These are phyloP conservation scores for Kwoniella shandongensis DNA, from an alignment of 768 basidiomycete species.

Conservation along the genomic window DNA sequence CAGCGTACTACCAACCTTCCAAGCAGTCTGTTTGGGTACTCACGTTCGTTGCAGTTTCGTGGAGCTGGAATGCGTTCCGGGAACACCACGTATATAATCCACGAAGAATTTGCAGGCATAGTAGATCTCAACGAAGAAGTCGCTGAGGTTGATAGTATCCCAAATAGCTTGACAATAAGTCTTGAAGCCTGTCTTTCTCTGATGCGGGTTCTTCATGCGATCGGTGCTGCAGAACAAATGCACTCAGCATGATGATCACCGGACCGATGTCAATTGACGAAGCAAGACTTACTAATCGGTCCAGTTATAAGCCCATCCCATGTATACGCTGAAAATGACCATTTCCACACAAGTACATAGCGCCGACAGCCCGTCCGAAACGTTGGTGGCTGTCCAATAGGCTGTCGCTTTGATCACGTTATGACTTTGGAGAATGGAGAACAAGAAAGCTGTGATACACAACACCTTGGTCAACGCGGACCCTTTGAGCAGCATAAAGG, in stretches of 20 bases:
- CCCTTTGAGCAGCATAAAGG: background rate
- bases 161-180: constrained; percentile 41
- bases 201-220: constrained; percentile 22
- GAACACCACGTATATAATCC: constrained; percentile 54
- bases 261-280: background rate
- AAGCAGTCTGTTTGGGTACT: constrained; percentile 1
- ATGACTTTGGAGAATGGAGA: constrained; percentile 63
- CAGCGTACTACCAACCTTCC: background rate
- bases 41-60: constrained; percentile 37
- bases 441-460: constrained; percentile 55
- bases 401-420: constrained; percentile 70
- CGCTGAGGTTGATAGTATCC: constrained; percentile 52
- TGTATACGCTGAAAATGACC: constrained; percentile 29
- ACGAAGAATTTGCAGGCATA: constrained; percentile 66
- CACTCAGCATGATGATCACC: background rate
- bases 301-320: constrained; percentile 73
- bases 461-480: background rate
- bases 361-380: constrained; percentile 79
- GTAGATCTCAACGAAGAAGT: constrained; percentile 68
- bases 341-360: constrained; percentile 83
- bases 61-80: constrained; percentile 29
- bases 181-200: constrained; percentile 24
- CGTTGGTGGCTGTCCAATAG: constrained; percentile 81
- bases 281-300: constrained; percentile 61
- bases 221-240: constrained; percentile 20